Conservation (phyloP, 2,329 filamentous ascomycete species). For the Claviceps monticola region DNA sequence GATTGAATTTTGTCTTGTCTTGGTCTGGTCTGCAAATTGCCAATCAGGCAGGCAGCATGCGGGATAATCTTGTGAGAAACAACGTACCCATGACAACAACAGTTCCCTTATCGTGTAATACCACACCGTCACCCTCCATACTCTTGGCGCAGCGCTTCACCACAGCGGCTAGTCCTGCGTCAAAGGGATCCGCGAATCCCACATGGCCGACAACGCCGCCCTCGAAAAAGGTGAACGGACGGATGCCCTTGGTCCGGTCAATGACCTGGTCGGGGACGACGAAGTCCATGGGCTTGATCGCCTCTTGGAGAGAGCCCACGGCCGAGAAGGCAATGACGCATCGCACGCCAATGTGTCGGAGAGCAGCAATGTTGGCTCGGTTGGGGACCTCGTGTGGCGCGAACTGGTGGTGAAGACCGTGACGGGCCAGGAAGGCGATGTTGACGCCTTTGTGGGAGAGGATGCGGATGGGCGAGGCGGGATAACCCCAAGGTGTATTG, state of each 20-base stretch:
- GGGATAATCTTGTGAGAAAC: neutral
- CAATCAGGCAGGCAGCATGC: no score
- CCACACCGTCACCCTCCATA: slow-evolving; percentile 72
- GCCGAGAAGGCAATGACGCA: slow-evolving; percentile 90
- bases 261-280: slow-evolving; percentile 93
- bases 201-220: slow-evolving; percentile 86
- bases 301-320: slow-evolving; percentile 81
- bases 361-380: slow-evolving; percentile 95
- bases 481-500: slow-evolving; percentile 76
- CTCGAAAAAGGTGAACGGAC: slow-evolving; percentile 94
- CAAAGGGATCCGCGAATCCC: slow-evolving; percentile 92
- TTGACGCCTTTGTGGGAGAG: slow-evolving; percentile 71
- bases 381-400: slow-evolving; percentile 91
- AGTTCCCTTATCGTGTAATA: slow-evolving; percentile 70
- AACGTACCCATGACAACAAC: slow-evolving; percentile 79
- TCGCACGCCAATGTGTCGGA: slow-evolving; percentile 78
- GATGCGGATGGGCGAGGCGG: slow-evolving; percentile 66
- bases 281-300: slow-evolving; percentile 92
- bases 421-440: slow-evolving; percentile 87
- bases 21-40: no score
- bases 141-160: slow-evolving; percentile 62
- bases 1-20: neutral
- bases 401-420: slow-evolving; percentile 76
- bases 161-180: slow-evolving; percentile 59
- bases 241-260: slow-evolving; percentile 88